Percentiles rank a stretch among this genome's conserved stretches.
phyloP scores from a whole-genome alignment of 192 early-diverging fungal species.

The Lunasporangiospora selenospora region DNA sequence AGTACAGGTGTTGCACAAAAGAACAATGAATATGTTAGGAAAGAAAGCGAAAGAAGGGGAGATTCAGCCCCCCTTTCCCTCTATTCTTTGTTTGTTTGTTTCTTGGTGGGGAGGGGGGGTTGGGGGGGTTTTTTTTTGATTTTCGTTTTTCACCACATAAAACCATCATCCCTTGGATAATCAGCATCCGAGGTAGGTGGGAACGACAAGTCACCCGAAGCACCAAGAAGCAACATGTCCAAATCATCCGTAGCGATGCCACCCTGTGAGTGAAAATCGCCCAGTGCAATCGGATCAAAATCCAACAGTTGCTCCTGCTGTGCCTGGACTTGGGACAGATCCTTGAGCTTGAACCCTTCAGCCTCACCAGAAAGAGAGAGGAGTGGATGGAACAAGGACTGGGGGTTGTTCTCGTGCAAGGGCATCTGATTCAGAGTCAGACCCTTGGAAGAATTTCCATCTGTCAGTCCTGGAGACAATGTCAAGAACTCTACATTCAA shows the following conservation, averaged over 20 bases:
- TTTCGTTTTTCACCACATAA: constrained; percentile 19
- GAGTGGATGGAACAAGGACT: too few species aligned
- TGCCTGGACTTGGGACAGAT: background rate
- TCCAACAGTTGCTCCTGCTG: constrained; percentile 22
- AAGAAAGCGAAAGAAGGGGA: too few species aligned
- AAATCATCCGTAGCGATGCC: constrained; percentile 17
- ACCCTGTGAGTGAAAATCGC: background rate
- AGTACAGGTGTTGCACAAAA: too few species aligned
- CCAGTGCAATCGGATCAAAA: too few species aligned
- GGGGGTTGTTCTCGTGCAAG: background rate
- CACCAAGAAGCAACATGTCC: constrained; percentile 25
- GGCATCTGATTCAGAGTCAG: constrained; percentile 4
- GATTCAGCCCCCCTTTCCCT: too few species aligned
- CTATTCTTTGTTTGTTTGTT: background rate
- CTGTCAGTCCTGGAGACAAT: constrained; percentile 6
- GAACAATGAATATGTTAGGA: too few species aligned
- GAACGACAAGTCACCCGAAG: constrained; percentile 6
- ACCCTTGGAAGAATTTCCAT: constrained; percentile 10
- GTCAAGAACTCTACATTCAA: constrained; percentile 13
- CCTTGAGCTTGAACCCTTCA: background rate
- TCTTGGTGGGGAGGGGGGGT: background rate
- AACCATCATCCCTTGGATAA: constrained; percentile 22
- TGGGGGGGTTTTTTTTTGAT: background rate
- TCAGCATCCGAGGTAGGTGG: constrained; percentile 3
- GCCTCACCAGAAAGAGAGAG: too few species aligned